phyloP scores from a whole-genome alignment of 345 rosid genomes.

The Luvunga scandens region DNA sequence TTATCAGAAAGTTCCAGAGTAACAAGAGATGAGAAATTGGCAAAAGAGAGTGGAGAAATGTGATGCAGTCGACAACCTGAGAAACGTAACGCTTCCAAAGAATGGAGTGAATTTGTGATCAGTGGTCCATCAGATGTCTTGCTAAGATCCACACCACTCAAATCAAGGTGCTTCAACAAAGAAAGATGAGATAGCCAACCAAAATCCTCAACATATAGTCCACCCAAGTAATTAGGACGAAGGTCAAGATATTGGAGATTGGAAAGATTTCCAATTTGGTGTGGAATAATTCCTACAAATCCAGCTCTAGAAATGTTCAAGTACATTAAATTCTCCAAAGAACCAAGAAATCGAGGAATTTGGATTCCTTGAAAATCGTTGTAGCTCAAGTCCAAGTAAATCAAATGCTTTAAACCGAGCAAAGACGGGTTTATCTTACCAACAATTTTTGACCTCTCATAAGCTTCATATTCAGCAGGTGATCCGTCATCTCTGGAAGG shows the following conservation, averaged over 20 bases:
- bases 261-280: slow-evolving; percentile 8
- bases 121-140: background rate
- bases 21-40: background rate
- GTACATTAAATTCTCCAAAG: background rate
- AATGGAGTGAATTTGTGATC: background rate
- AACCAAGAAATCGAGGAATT: background rate
- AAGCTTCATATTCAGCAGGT: background rate
- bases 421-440: slow-evolving; percentile 7
- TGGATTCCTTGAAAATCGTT: background rate
- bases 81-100: background rate
- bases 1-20: background rate
- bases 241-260: slow-evolving; percentile 5
- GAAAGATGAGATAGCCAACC: background rate
- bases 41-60: background rate
- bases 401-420: background rate
- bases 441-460: background rate
- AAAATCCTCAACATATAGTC: background rate
- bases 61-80: background rate
- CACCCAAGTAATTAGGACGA: background rate
- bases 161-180: background rate
- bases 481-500: no score
- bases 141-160: background rate
- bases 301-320: background rate
- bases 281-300: background rate
- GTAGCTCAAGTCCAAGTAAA: background rate